Conservation (phyloP, 1,284 basidiomycete species). For the Vanrija sp. region DNA sequence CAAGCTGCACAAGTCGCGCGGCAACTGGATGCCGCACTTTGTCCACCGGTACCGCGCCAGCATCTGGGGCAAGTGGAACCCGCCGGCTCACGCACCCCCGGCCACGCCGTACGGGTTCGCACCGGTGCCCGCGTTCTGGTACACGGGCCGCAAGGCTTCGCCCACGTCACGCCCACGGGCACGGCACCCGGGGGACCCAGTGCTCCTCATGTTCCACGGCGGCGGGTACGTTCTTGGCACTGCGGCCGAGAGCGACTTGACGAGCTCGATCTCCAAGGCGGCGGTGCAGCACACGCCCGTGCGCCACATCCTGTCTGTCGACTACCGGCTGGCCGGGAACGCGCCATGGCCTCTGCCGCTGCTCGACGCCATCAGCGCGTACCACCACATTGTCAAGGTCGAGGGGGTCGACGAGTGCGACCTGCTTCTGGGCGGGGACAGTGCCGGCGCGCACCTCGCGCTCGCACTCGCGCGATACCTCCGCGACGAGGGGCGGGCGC, state of each 20-base stretch:
- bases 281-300: constrained; percentile 37
- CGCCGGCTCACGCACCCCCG: background rate
- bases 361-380: constrained; percentile 60
- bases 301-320: constrained; percentile 40
- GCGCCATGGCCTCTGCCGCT: constrained; percentile 61
- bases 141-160: constrained; percentile 26
- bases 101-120: constrained; percentile 27
- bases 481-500: constrained; percentile 27
- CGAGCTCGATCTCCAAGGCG: constrained; percentile 33
- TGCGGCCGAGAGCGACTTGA: constrained; percentile 39
- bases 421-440: constrained; percentile 64
- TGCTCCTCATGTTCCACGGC: constrained; percentile 40
- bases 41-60: constrained; percentile 19
- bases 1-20: constrained; percentile 24
- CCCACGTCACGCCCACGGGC: constrained; percentile 11
- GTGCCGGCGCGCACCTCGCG: constrained; percentile 66
- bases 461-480: constrained; percentile 51
- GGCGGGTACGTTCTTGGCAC: constrained; percentile 43
- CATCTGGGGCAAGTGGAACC: constrained; percentile 32
- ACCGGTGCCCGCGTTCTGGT: constrained; percentile 41
- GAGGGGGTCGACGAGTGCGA: constrained; percentile 55
- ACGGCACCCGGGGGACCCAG: constrained; percentile 29
- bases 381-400: constrained; percentile 57
- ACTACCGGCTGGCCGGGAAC: constrained; percentile 35
- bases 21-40: constrained; percentile 33